Conservation (phyloP, 2,329 filamentous ascomycete genomes). For the Neonectria neomacrospora region DNA sequence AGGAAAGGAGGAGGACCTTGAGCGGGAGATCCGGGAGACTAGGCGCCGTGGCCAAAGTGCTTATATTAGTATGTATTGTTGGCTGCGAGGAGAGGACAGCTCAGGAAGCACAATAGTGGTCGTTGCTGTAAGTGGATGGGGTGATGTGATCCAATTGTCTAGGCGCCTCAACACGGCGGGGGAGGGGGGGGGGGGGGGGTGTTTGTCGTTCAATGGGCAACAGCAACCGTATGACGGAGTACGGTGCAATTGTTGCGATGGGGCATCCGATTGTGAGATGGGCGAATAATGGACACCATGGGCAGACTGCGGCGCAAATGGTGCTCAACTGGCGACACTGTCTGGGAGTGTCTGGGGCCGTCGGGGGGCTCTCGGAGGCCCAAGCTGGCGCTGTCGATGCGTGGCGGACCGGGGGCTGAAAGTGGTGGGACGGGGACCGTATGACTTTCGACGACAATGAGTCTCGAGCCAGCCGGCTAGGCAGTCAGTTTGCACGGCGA, state of each 20-base stretch:
- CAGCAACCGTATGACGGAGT: conserved; percentile 42
- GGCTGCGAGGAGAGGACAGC: conserved; percentile 24
- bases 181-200: too few relatives aligned
- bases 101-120: conserved; percentile 31
- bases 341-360: conserved; percentile 23
- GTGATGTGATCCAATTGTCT: conserved; percentile 38
- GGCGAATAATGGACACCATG: conserved; percentile 35
- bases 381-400: conserved; percentile 27
- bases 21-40: background rate
- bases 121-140: conserved; percentile 36
- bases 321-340: conserved; percentile 37
- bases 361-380: conserved; percentile 23
- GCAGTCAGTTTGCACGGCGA: conserved; percentile 34
- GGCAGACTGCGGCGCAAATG: conserved; percentile 31
- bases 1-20: conserved; percentile 11
- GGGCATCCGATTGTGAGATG: conserved; percentile 37
- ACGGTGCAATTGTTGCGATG: conserved; percentile 36
- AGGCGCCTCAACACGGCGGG: conserved; percentile 32
- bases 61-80: conserved; percentile 35
- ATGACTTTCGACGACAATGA: conserved; percentile 42
- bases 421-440: conserved; percentile 44
- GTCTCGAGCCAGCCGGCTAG: conserved; percentile 36
- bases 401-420: conserved; percentile 33
- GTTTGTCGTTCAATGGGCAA: conserved; percentile 37
- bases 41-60: conserved; percentile 21